Base-by-base conservation (phyloP, 2,329 filamentous ascomycete genomes). In the Exophiala oligosperma region DNA sequence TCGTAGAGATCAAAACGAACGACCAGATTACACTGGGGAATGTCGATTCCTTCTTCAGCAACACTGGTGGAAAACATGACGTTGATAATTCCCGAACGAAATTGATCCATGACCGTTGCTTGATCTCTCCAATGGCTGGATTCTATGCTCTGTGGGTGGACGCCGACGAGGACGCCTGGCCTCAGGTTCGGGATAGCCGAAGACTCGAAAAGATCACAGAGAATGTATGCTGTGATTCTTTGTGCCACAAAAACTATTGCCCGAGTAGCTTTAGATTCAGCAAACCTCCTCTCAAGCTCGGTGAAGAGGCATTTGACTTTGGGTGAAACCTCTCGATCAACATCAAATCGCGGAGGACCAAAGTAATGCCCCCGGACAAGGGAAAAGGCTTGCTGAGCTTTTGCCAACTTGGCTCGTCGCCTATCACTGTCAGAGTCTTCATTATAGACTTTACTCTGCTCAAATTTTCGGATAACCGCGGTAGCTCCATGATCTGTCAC, bases 161-260 rank as follows among this genome's bases (percentile, higher is more conserved):
- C 76, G 14, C 87, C 88, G 41, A 92, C 84, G 59, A 96, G 76
- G 12, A 85, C 77, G 4, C 83, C 85, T 2, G 84, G 78, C 8
- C 76, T 79, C 59, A 94, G 75, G 59, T 86, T 78, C 0, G 77
- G 75, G 3, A 88, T 81, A 1, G 78, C 76, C 56, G 91, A 78
- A 1, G 73, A 70, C 0, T 77, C 72, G 61, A 96, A 88, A 0
- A 96, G 76, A 44, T 88, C 84, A 1, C 82, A 77, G 1, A 99
- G 76, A 14, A 95, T 73, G 17, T 84, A 82, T 0, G 92, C 93
- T 0, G 91, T 93, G 63, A 89, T 85, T 41, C 92, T 81, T 69
- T 88, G 82, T 60, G 91, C 81, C 0, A 96, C 91, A 71, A 99
- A 97, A 0, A 97, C 84, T 55, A 99, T 96, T 68, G 91, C 96